Percentiles rank a stretch among this genome's conserved stretches.
phyloP scores from a whole-genome alignment of 73 alveolate genomes.

The Paramecium tetraurelia region DNA sequence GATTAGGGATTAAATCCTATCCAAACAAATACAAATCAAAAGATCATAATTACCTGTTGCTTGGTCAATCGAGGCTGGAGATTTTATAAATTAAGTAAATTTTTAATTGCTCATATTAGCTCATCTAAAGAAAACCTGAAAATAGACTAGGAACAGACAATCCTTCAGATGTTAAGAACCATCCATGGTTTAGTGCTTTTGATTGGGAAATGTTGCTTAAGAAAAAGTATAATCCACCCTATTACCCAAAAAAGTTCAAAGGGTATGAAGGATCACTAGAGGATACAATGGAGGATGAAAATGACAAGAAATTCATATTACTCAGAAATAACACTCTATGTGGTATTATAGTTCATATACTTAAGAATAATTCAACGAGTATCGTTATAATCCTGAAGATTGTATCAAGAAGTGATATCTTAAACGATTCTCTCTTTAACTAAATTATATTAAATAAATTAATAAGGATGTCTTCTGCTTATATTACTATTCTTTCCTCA shows the following conservation, averaged over 20 bases:
- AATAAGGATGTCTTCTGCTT: background rate
- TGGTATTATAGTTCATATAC: slow-evolving; percentile 40
- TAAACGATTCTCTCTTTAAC: background rate
- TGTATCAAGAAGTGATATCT: background rate
- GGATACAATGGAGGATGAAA: slow-evolving; percentile 57
- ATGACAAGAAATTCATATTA: slow-evolving; percentile 59
- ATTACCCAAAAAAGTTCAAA: slow-evolving; percentile 27
- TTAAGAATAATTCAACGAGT: slow-evolving; percentile 65
- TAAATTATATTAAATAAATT: background rate
- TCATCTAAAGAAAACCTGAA: slow-evolving; percentile 64
- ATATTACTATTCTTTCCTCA: background rate
- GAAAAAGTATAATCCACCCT: slow-evolving; percentile 49
- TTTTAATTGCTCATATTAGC: slow-evolving; percentile 55
- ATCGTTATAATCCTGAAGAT: slow-evolving; percentile 60
- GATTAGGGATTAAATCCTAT: slow-evolving; percentile 82
- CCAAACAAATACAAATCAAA: slow-evolving; percentile 73
- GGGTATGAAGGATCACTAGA: slow-evolving; percentile 55
- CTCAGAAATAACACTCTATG: slow-evolving; percentile 56
- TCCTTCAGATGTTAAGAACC: slow-evolving; percentile 67
- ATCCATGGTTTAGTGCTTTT: slow-evolving; percentile 68
- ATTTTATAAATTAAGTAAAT: slow-evolving; percentile 76
- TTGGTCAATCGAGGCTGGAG: slow-evolving; percentile 85
- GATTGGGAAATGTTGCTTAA: slow-evolving; percentile 51
- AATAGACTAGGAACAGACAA: slow-evolving; percentile 66
- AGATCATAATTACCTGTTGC: slow-evolving; percentile 73